Percentiles rank a stretch among this genome's conserved stretches.
These are phyloP conservation scores for Neonectria ditissima DNA, from an alignment of 2,329 filamentous ascomycete genomes.

Conservation along the genomic window DNA sequence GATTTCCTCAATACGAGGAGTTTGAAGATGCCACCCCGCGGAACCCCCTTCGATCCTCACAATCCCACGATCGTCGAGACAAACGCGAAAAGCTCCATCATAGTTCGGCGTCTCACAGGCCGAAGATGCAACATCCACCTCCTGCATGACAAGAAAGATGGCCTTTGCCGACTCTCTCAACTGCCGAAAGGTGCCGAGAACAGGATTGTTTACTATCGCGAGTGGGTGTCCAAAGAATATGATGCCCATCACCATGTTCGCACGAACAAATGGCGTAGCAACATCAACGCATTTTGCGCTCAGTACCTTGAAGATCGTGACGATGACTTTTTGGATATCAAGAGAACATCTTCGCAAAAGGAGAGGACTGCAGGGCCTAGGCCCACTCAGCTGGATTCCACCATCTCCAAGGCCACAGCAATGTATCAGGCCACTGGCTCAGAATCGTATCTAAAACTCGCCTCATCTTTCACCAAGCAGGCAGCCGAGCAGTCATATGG, in stretches of 20 bases:
- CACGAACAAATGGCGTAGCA: background rate
- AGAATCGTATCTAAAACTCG: too few species aligned
- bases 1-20: background rate
- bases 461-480: too few species aligned
- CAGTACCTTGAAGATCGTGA: background rate
- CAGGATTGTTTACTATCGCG: background rate
- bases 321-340: background rate
- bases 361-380: too few species aligned
- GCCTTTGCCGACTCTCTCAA: background rate
- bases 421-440: too few species aligned
- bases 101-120: background rate
- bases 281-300: background rate
- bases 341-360: background rate
- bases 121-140: background rate
- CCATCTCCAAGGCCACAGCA: too few species aligned
- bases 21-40: background rate
- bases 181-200: background rate
- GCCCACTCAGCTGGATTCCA: too few species aligned
- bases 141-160: background rate
- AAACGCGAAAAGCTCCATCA: background rate
- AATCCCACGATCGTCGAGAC: background rate
- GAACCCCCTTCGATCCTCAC: background rate
- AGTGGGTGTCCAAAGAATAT: background rate
- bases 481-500: too few species aligned
- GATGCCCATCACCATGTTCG: background rate